Conservation (phyloP, 192 early-diverging fungal genomes). For the Coemansia sp. region DNA sequence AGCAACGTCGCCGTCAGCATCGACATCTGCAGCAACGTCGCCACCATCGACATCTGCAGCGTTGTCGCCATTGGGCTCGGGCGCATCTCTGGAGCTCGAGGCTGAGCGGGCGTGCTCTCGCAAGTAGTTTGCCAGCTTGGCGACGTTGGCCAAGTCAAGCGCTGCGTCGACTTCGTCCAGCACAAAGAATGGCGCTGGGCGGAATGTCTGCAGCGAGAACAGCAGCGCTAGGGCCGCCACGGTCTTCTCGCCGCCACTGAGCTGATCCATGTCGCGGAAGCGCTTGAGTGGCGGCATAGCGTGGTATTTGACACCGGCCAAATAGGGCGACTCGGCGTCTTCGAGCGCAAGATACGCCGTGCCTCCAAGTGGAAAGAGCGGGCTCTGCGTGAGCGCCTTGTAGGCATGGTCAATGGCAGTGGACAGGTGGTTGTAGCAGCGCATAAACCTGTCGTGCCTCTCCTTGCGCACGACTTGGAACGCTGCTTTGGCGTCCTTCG, state of each 20-base stretch:
- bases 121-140: constrained; percentile 90
- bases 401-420: constrained; percentile 95
- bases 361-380: constrained; percentile 89
- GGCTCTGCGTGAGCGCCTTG: constrained; percentile 89
- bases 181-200: constrained; percentile 98
- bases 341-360: constrained; percentile 94
- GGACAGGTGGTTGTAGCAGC: constrained; percentile 87
- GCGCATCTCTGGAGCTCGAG: not conserved
- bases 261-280: constrained; percentile 98
- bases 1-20: not conserved
- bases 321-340: constrained; percentile 93
- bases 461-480: constrained; percentile 77
- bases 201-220: constrained; percentile 95
- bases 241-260: constrained; percentile 99
- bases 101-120: constrained; percentile 63
- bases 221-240: constrained; percentile 95
- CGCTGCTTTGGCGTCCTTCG: constrained; percentile 79
- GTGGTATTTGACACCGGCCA: constrained; percentile 95
- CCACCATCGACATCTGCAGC: constrained; percentile 9
- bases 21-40: constrained; percentile 13
- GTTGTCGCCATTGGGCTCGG: constrained; percentile 16
- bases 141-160: constrained; percentile 95
- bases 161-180: constrained; percentile 99
- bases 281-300: constrained; percentile 99
- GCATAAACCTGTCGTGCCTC: constrained; percentile 77